These are phyloP conservation scores for Agarophyton chilense DNA, from an alignment of 23 red algal genomes.

Conservation along the genomic window DNA sequence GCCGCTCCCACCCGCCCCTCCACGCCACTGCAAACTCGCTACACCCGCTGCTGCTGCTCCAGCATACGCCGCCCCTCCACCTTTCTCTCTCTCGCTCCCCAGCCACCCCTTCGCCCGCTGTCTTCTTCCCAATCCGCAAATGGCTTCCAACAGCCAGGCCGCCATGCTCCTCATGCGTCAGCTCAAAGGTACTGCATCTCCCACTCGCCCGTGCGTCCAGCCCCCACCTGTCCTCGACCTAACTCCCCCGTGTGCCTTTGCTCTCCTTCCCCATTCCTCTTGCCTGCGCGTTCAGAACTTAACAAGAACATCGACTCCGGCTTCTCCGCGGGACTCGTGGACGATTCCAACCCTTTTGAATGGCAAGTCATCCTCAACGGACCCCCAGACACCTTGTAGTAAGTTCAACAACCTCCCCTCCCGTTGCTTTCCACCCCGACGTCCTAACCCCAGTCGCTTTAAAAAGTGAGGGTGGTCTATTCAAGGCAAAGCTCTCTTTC, in stretches of 20 bases:
- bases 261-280: background rate
- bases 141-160: conserved; percentile 62
- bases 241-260: background rate
- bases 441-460: background rate
- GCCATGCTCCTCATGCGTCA: conserved; percentile 93
- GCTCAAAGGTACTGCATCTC: conserved; percentile 74
- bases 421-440: background rate
- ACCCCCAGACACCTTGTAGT: conserved; percentile 93
- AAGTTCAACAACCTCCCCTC: conserved; percentile 13
- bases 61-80: too few relatives aligned
- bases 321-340: conserved; percentile 95
- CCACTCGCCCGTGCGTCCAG: too few relatives aligned
- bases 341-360: conserved; percentile 96
- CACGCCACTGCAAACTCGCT: too few relatives aligned
- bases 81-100: too few relatives aligned
- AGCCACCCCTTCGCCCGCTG: too few relatives aligned
- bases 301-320: conserved; percentile 92
- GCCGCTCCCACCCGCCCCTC: too few relatives aligned
- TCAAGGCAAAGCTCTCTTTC: conserved; percentile 94
- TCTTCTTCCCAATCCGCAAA: too few relatives aligned
- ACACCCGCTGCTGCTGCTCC: too few relatives aligned
- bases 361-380: conserved; percentile 97
- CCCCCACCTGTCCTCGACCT: background rate
- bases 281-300: conserved; percentile 64
- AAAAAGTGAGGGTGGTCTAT: conserved; percentile 91